phyloP scores from a whole-genome alignment of 192 early-diverging fungal genomes.

The Chytriomyces confervae region DNA sequence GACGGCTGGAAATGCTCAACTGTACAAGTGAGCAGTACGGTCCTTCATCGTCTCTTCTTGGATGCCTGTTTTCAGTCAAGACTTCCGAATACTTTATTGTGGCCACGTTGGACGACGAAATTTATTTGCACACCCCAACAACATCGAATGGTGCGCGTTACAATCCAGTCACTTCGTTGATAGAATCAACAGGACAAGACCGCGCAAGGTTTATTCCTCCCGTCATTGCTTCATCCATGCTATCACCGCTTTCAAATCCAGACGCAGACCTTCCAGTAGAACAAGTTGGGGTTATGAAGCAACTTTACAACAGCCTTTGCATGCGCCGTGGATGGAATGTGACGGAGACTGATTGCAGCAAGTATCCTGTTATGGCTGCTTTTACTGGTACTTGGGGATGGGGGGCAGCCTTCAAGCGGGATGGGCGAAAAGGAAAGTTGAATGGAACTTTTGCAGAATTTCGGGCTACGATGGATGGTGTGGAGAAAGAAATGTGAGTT shows the following conservation, averaged over 20 bases:
- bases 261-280: constrained; percentile 1
- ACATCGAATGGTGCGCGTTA: background rate
- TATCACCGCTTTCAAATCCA: constrained; percentile 11
- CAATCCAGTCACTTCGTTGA: background rate
- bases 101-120: constrained; percentile 9
- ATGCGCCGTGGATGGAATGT: background rate
- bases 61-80: constrained; percentile 15
- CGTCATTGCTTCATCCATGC: background rate
- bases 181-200: background rate
- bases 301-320: constrained; percentile 14
- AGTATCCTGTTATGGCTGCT: constrained; percentile 3
- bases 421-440: constrained; percentile 4
- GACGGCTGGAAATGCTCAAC: background rate
- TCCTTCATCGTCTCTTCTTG: constrained; percentile 5
- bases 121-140: background rate
- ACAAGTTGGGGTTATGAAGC: constrained; percentile 12
- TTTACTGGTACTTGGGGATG: constrained; percentile 25
- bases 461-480: background rate
- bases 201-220: constrained; percentile 8
- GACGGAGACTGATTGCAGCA: background rate
- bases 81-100: background rate
- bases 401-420: background rate
- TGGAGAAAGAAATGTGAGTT: constrained; percentile 25
- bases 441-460: constrained; percentile 25
- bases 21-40: constrained; percentile 16